Evolutionary conservation across 805 yeast genomes (phyloP), one percentile per base, ranked within the genome.

Genomic region (Ogataea ganodermae): DNA sequence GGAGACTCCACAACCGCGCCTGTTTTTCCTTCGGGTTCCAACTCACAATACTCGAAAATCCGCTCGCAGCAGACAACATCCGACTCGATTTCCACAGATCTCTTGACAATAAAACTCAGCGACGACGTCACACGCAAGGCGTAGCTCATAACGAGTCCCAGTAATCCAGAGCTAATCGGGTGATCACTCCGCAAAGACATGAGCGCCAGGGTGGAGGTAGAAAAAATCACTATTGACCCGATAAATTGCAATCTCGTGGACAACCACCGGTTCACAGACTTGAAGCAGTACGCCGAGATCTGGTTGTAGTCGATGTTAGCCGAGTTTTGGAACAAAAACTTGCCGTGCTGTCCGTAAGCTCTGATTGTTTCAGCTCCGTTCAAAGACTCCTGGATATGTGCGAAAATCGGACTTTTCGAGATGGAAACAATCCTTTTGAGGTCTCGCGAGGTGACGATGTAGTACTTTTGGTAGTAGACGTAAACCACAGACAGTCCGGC

Each of bases 41-140:
- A 72, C n/a, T 71, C 67, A 30, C 96, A 80, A 66, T 91, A 92
- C 66, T 92, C 99, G 68, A 88, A 75, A 45, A 92, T 83, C 70
- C 99, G 83, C 72, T 92, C 99, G 37, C 95, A 97, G 16, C 96
- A 87, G 31, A 84, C 86, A 46, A 80, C 72, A 56, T 76, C 80
- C 6, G 83, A 72, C 60, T 84, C 89, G 36, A 82, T 78, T 55
- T 80, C 84, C 22, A 83, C 87, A 4, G 83, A 70, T 63, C 74
- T 71, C 57, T 86, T 71, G 6, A 84, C 86, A 47, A 83, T 74
- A 66, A 75, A 72, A 57, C 72, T 75, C 57, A 84, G 70, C 3
- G 80, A 68, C 14, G 69, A 65, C 0, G 86, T 80, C 6, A 82
- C 76, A 49, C 76, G 75, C 43, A 84, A 62, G 0, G 87, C 81